A percentile compares a stretch with the other conserved stretches of the same genome.
Conservation (phyloP, 2,329 filamentous ascomycete genomes). For the Blastomyces emzantsi region DNA sequence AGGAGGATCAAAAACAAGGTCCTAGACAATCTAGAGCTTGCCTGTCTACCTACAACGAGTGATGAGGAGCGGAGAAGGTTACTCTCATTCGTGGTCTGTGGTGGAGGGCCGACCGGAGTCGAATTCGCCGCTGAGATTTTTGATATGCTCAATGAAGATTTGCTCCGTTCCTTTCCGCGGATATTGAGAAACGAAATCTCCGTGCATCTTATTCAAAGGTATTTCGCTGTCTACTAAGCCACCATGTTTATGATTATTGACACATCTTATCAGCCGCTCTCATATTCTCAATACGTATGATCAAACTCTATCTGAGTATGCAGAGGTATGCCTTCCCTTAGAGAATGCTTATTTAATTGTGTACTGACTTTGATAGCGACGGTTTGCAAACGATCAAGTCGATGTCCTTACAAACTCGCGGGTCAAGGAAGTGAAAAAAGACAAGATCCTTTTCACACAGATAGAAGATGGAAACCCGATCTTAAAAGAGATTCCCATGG, state of each 20-base stretch:
- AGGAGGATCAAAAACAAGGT: slow-evolving; percentile 81
- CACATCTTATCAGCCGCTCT: slow-evolving; percentile 47
- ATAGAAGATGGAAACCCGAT: slow-evolving; percentile 64
- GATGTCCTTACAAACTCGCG: slow-evolving; percentile 87
- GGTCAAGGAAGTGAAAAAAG: slow-evolving; percentile 75
- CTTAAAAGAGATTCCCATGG: slow-evolving; percentile 91
- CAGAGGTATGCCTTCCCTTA: slow-evolving; percentile 48
- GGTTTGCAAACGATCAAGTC: slow-evolving; percentile 83
- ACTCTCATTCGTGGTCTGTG: slow-evolving; percentile 91
- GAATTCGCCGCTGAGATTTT: slow-evolving; percentile 96
- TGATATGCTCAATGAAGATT: slow-evolving; percentile 91
- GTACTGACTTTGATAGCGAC: slow-evolving; percentile 39
- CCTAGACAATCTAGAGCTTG: slow-evolving; percentile 78
- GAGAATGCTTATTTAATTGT: neutral
- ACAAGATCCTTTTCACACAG: slow-evolving; percentile 85
- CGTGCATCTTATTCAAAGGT: slow-evolving; percentile 84
- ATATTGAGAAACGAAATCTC: slow-evolving; percentile 96
- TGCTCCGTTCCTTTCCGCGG: slow-evolving; percentile 72
- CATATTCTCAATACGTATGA: slow-evolving; percentile 99
- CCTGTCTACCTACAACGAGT: slow-evolving; percentile 82
- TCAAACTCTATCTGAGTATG: slow-evolving; percentile 83
- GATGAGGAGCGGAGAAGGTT: slow-evolving; percentile 81
- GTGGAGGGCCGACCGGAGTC: slow-evolving; percentile 90
- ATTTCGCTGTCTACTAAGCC: neutral
- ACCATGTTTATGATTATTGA: neutral